Percentiles rank a stretch among this genome's conserved stretches.
These are phyloP conservation scores for Metschnikowia orientalis DNA, from an alignment of 805 yeast species.

Conservation along the genomic window DNA sequence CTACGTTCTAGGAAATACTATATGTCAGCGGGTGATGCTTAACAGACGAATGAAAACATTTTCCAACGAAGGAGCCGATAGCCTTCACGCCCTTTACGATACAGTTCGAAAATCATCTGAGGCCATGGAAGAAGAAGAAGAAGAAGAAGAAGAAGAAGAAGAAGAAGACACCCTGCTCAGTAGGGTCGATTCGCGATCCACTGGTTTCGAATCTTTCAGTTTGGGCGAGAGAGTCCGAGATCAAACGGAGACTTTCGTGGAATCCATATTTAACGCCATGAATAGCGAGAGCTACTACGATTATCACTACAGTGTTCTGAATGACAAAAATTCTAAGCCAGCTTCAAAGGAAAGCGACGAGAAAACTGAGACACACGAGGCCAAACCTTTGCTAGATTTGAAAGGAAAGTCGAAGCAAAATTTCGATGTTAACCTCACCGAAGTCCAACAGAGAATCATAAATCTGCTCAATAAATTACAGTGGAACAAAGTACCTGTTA, in stretches of 20 bases:
- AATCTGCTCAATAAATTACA: constrained; percentile 9
- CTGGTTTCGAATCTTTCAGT: not conserved
- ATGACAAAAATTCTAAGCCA: constrained; percentile 2
- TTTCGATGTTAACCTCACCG: constrained; percentile 11
- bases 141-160: constrained; percentile 1
- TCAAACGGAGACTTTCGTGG: constrained; percentile 61
- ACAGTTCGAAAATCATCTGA: constrained; percentile 5
- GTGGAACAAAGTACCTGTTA: constrained; percentile 16
- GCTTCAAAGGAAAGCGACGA: not conserved
- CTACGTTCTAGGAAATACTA: constrained; percentile 47
- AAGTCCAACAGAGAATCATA: constrained; percentile 8
- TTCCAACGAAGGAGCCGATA: constrained; percentile 24
- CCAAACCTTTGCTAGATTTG: constrained; percentile 7
- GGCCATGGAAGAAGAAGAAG: constrained; percentile 1
- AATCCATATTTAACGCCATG: constrained; percentile 58
- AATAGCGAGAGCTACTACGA: constrained; percentile 28
- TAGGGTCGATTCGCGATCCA: constrained; percentile 1
- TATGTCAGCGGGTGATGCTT: constrained; percentile 34
- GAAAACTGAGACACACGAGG: not conserved
- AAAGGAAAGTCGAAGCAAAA: constrained; percentile 9
- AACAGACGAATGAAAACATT: constrained; percentile 27
- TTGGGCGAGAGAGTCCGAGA: constrained; percentile 33
- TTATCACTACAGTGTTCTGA: constrained; percentile 14
- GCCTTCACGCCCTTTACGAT: constrained; percentile 28
- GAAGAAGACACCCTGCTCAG: constrained; percentile 1